phyloP scores from a whole-genome alignment of 495 filamentous ascomycete species.

The Trichoderma orchidacearum region DNA sequence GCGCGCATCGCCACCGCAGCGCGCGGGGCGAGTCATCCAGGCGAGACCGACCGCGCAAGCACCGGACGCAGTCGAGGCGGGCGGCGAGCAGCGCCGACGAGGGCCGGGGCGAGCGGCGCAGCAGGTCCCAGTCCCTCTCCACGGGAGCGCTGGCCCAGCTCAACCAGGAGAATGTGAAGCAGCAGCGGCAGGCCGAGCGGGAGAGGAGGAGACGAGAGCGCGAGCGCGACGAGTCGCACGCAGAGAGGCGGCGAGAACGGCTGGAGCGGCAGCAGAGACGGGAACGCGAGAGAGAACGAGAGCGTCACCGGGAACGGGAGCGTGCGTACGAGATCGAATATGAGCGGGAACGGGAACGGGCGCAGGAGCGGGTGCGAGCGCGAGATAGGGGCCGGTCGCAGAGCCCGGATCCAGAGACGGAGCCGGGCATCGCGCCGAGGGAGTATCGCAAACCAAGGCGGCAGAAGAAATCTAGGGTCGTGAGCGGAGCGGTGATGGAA shows the following conservation, averaged over 20 bases:
- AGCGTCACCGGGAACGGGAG: background rate
- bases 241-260: constrained; percentile 11
- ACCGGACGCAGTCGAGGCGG: constrained; percentile 7
- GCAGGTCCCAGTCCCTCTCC: constrained; percentile 24
- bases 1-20: background rate
- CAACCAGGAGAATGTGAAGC: constrained; percentile 39
- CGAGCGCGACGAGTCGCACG: constrained; percentile 14
- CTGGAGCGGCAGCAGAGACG: constrained; percentile 15
- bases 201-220: constrained; percentile 15
- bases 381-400: constrained; percentile 5
- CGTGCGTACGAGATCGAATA: background rate
- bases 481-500: constrained; percentile 56
- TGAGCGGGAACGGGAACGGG: background rate
- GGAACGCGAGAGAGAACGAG: constrained; percentile 18
- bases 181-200: constrained; percentile 4
- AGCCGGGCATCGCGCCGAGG: constrained; percentile 7
- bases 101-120: constrained; percentile 6
- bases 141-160: constrained; percentile 48
- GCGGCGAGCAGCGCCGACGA: constrained; percentile 9
- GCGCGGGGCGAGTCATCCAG: constrained; percentile 10
- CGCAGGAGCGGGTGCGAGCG: background rate
- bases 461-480: constrained; percentile 40
- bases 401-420: constrained; percentile 13
- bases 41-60: constrained; percentile 16
- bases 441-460: constrained; percentile 14